These are phyloP conservation scores for Alopecurus myosuroides DNA, from an alignment of 176 grass and related monocot species.

Conservation along the genomic window DNA sequence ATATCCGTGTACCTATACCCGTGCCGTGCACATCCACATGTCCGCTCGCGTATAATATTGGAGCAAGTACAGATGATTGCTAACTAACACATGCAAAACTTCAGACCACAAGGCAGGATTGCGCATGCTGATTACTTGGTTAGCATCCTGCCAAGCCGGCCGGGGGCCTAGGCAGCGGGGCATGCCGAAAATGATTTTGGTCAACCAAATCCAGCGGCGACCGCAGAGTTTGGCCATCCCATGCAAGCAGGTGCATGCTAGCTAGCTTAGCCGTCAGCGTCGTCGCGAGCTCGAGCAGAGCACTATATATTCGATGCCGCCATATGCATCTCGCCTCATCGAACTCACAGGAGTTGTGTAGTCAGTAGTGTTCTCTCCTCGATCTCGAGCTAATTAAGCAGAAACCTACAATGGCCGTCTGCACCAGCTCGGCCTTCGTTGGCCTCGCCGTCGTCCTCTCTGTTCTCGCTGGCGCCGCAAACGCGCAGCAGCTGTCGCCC, in stretches of 20 bases:
- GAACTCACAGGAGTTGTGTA: background rate
- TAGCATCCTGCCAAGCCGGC: conserved; percentile 2
- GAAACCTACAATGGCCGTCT: conserved; percentile 26
- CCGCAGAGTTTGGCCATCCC: conserved; percentile 22
- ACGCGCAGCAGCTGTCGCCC: conserved; percentile 48
- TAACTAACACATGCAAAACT: conserved; percentile 6
- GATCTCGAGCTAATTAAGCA: background rate
- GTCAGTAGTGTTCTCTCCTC: background rate
- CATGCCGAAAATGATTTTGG: background rate
- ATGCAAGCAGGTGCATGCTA: background rate
- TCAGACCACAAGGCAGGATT: background rate
- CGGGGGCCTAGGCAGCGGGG: background rate
- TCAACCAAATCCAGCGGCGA: conserved; percentile 29
- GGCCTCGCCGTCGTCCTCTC: conserved; percentile 17
- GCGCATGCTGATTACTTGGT: background rate
- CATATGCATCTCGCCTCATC: background rate
- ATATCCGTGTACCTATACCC: background rate
- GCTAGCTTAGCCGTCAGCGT: background rate
- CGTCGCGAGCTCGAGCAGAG: background rate
- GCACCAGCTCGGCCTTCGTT: background rate
- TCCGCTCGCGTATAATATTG: background rate
- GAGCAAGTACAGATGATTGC: background rate
- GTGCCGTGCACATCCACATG: background rate
- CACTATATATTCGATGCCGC: conserved; percentile 22
- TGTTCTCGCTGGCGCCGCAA: background rate